A percentile compares a stretch with the other conserved stretches of the same genome.
phyloP scores from a whole-genome alignment of 2,329 filamentous ascomycete genomes.

The Pseudocercospora cruenta region DNA sequence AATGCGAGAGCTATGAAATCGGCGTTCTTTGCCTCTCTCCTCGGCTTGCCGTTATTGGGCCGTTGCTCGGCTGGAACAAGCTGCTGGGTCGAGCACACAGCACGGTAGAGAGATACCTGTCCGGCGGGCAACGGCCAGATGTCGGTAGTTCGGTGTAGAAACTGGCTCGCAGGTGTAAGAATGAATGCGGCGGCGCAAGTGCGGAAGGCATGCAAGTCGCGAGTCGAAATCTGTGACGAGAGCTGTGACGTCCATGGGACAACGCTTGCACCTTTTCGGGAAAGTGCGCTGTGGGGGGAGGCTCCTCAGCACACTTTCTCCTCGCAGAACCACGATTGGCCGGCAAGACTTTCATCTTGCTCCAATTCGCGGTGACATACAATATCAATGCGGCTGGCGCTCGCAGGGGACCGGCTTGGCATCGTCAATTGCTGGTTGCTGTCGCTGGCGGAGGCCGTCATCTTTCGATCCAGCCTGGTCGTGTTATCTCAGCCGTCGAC shows the following conservation, averaged over 20 bases:
- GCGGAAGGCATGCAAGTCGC: not conserved
- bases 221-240: not conserved
- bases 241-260: not conserved
- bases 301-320: not conserved
- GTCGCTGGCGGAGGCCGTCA: not conserved
- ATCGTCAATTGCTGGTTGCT: conserved; percentile 6
- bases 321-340: not conserved
- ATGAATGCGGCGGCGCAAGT: not conserved
- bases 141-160: not conserved
- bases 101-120: not conserved
- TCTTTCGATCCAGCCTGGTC: not conserved
- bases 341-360: not conserved
- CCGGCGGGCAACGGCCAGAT: not conserved
- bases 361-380: not conserved
- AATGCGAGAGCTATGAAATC: not conserved
- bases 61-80: not conserved
- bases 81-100: not conserved
- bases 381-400: not conserved
- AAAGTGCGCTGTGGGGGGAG: not conserved
- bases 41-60: not conserved
- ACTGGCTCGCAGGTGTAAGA: not conserved
- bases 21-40: not conserved
- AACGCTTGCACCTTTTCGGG: not conserved
- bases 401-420: conserved; percentile 1
- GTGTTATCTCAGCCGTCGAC: conserved; percentile 11